phyloP scores from a whole-genome alignment of 179 eudicot genomes.

The Amaranthus tricolor region DNA sequence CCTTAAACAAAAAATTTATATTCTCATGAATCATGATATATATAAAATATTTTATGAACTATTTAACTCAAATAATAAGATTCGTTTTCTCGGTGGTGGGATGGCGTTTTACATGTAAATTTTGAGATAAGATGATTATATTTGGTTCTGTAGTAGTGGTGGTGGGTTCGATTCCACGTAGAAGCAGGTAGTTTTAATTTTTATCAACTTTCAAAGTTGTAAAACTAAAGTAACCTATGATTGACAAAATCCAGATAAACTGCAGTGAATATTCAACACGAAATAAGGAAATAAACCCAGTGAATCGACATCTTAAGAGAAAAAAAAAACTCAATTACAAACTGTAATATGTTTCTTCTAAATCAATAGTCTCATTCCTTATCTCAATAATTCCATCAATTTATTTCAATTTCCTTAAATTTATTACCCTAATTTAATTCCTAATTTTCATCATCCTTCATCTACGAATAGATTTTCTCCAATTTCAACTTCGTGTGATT shows the following conservation, averaged over 20 bases:
- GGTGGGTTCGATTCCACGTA: no score
- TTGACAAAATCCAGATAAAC: neutral
- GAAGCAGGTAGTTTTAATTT: neutral
- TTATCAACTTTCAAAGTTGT: neutral
- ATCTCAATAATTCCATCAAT: neutral
- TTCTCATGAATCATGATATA: no score
- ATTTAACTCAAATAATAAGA: no score
- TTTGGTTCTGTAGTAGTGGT: no score
- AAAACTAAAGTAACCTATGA: neutral
- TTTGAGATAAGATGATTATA: no score
- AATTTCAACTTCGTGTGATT: neutral
- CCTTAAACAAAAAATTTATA: no score
- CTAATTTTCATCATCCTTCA: neutral
- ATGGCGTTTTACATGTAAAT: no score
- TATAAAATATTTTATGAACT: no score
- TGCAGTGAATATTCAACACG: constrained; percentile 6
- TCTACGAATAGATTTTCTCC: constrained; percentile 15
- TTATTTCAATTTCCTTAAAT: neutral
- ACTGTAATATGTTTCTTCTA: neutral
- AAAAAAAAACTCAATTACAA: no score
- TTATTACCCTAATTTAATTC: neutral
- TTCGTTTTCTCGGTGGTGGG: no score
- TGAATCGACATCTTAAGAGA: no score
- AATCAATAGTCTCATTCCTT: neutral
- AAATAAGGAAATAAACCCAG: neutral